Percentiles rank a stretch among this genome's conserved stretches.
phyloP scores from a whole-genome alignment of 805 yeast genomes.

The Candida oleophila region DNA sequence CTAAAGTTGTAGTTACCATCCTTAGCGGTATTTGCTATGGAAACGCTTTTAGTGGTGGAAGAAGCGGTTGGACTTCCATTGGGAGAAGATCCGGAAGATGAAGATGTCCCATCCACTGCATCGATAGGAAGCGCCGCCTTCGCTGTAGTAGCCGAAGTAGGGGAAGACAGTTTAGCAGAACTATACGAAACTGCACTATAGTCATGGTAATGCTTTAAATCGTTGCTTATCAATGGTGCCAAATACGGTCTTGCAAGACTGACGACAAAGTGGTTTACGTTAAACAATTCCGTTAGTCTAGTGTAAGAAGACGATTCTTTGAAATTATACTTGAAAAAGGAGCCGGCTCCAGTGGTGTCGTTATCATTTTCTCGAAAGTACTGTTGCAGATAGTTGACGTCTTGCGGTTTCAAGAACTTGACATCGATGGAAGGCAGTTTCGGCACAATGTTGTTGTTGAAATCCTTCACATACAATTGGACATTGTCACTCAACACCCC shows the following conservation, averaged over 20 bases:
- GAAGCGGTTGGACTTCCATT: neutral
- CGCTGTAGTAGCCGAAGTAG: neutral
- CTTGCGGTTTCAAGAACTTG: constrained; percentile 43
- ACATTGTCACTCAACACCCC: constrained; percentile 62
- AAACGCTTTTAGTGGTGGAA: neutral
- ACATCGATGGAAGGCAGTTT: constrained; percentile 42
- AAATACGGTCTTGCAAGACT: constrained; percentile 91
- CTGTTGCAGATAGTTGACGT: constrained; percentile 46
- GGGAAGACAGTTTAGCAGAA: neutral
- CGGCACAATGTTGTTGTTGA: constrained; percentile 59
- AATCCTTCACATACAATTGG: constrained; percentile 56
- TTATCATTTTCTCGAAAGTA: constrained; percentile 27
- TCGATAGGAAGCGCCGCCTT: constrained; percentile 18
- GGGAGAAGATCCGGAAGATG: neutral
- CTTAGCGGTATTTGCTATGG: constrained; percentile 27
- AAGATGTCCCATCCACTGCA: constrained; percentile 14
- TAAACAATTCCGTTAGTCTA: constrained; percentile 85
- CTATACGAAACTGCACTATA: constrained; percentile 16
- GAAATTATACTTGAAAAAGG: constrained; percentile 14
- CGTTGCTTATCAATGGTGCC: constrained; percentile 85
- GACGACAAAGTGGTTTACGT: constrained; percentile 89
- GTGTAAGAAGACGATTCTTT: constrained; percentile 66
- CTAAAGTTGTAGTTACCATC: constrained; percentile 31
- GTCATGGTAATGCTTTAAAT: constrained; percentile 65
- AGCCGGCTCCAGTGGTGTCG: constrained; percentile 7